Conservation (phyloP, 2,329 filamentous ascomycete species). For the Colletotrichum destructivum region DNA sequence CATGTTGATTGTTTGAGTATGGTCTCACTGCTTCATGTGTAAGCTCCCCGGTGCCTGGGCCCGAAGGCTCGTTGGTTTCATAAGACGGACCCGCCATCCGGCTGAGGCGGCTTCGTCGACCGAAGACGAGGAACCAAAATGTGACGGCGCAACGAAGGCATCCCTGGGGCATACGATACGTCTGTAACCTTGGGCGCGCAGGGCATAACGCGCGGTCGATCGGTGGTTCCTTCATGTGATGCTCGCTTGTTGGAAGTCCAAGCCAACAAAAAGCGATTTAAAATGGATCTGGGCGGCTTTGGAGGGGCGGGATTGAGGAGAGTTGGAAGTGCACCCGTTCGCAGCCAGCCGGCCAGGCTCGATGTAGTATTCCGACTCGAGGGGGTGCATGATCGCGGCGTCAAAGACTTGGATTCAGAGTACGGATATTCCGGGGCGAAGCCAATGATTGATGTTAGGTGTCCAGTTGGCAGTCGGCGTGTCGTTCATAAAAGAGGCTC, state of each 20-base stretch:
- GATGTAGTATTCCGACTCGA: conserved; percentile 3
- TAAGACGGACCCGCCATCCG: conserved; percentile 30
- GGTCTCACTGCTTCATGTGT: conserved; percentile 13
- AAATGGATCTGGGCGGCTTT: conserved; percentile 9
- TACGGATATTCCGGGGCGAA: background rate
- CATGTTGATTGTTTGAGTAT: background rate
- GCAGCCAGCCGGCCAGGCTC: background rate
- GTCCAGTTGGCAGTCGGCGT: conserved; percentile 12
- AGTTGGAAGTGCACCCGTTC: background rate
- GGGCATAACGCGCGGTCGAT: background rate
- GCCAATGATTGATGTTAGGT: conserved; percentile 11
- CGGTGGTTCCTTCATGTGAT: conserved; percentile 28
- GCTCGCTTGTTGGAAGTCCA: conserved; percentile 10
- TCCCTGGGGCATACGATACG: background rate
- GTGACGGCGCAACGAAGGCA: background rate
- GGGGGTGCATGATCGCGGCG: background rate
- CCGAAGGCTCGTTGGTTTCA: conserved; percentile 42
- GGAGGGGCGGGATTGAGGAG: conserved; percentile 38
- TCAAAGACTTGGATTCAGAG: background rate
- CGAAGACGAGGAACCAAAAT: conserved; percentile 20
- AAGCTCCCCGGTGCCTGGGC: conserved; percentile 23
- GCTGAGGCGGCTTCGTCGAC: conserved; percentile 34
- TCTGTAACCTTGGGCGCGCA: background rate
- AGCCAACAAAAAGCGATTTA: background rate
- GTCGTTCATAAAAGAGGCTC: conserved; percentile 10